Conservation (phyloP, 2,329 filamentous ascomycete genomes). For the Boeremia exigua region DNA sequence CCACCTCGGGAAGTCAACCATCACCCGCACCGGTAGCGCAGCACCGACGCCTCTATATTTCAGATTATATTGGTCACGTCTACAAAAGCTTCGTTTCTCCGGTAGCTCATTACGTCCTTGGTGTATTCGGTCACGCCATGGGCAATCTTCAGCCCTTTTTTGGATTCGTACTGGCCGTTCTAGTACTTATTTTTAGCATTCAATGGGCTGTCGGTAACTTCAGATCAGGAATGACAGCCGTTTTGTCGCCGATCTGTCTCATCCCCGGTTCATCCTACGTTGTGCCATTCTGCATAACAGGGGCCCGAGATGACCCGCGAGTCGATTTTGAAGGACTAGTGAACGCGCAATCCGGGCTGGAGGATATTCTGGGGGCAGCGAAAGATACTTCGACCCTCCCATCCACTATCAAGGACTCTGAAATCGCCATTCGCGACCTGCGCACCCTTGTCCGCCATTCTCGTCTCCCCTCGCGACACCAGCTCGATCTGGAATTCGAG, state of each 20-base stretch:
- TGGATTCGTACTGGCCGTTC: constrained; percentile 60
- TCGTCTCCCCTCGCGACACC: constrained; percentile 68
- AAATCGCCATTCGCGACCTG: constrained; percentile 75
- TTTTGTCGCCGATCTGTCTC: constrained; percentile 72
- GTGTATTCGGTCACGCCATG: constrained; percentile 65
- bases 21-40: no score
- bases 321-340: constrained; percentile 77
- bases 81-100: constrained; percentile 46
- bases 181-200: constrained; percentile 62
- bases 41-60: constrained; percentile 15
- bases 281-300: constrained; percentile 66
- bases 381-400: constrained; percentile 71
- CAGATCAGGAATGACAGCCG: constrained; percentile 67
- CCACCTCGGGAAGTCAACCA: not conserved
- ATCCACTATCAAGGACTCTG: constrained; percentile 78
- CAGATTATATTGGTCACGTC: constrained; percentile 32
- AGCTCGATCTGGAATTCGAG: constrained; percentile 77
- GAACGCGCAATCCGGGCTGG: constrained; percentile 75
- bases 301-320: constrained; percentile 31
- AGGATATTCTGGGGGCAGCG: constrained; percentile 73
- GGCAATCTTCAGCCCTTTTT: constrained; percentile 69
- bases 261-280: constrained; percentile 70
- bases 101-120: constrained; percentile 57
- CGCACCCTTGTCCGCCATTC: constrained; percentile 75
- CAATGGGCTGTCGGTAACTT: constrained; percentile 63